Evolutionary conservation across 169 alveolate species (phyloP).

Genomic region (Plasmodium relictum): DNA sequence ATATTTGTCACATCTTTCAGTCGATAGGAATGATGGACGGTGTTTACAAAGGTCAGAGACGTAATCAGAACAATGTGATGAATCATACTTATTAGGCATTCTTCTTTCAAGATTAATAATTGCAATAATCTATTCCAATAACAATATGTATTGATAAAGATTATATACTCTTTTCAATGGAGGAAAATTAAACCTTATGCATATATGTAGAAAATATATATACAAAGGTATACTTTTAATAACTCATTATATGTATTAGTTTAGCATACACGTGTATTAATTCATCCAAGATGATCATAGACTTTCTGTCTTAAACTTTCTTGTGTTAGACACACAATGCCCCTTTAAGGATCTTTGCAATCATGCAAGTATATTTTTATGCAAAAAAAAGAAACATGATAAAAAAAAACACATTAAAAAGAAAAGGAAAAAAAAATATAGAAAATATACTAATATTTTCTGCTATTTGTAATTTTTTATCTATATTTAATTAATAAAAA

Average conservation of each 20-base stretch:
- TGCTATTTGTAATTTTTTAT: too few relatives aligned
- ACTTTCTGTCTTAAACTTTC: slow-evolving; percentile 95
- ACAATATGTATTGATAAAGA: slow-evolving; percentile 89
- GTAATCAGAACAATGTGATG: slow-evolving; percentile 92
- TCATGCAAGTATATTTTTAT: slow-evolving; percentile 33
- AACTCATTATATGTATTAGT: slow-evolving; percentile 90
- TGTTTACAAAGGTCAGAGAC: background rate
- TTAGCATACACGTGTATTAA: slow-evolving; percentile 94
- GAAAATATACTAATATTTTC: too few relatives aligned
- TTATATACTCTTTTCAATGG: slow-evolving; percentile 87
- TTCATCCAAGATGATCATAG: slow-evolving; percentile 94
- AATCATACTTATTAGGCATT: slow-evolving; percentile 95
- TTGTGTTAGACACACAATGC: slow-evolving; percentile 84
- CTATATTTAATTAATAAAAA: too few relatives aligned
- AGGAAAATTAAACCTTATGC: slow-evolving; percentile 70
- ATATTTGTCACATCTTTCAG: slow-evolving; percentile 86
- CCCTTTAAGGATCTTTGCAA: slow-evolving; percentile 90
- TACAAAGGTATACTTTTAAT: background rate
- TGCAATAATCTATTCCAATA: slow-evolving; percentile 94
- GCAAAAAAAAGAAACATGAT: background rate
- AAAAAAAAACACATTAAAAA: background rate
- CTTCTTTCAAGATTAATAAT: slow-evolving; percentile 94
- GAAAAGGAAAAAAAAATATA: too few relatives aligned
- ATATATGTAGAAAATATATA: background rate
- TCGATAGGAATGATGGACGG: background rate